These are phyloP conservation scores for Phaffia tasmanica DNA, from an alignment of 768 basidiomycete species.

Conservation along the genomic window DNA sequence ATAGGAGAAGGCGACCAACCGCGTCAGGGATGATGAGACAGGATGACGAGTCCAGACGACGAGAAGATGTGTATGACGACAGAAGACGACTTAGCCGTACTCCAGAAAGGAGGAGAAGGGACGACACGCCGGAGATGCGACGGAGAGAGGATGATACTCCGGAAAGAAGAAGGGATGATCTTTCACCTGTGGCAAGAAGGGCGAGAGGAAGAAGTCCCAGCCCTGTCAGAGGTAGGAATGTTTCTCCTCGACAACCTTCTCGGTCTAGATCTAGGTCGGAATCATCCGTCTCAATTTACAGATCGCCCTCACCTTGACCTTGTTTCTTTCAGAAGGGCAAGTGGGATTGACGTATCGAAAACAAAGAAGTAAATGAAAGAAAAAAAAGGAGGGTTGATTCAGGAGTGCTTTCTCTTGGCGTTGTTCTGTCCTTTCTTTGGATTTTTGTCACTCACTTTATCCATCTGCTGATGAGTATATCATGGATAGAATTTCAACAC, in stretches of 20 bases:
- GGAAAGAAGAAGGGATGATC: too few species aligned
- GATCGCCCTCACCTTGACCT: not conserved
- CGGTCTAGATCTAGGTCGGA: not conserved
- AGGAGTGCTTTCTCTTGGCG: not conserved
- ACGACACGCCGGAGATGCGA: too few species aligned
- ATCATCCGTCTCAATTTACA: constrained; percentile 4
- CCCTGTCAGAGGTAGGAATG: not conserved
- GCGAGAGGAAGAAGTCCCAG: too few species aligned
- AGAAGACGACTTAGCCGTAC: not conserved
- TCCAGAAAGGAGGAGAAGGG: too few species aligned
- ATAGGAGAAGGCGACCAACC: not conserved
- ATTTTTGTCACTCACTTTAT: too few species aligned
- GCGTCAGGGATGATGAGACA: constrained; percentile 1
- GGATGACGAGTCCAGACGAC: not conserved
- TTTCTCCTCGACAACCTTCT: not conserved
- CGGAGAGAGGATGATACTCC: too few species aligned
- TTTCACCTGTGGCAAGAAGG: too few species aligned
- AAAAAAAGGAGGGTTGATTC: not conserved
- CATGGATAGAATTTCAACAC: too few species aligned
- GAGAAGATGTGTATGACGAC: not conserved
- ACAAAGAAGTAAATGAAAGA: not conserved
- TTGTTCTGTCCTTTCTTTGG: too few species aligned
- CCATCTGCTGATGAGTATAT: too few species aligned
- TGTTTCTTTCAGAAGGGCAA: not conserved
- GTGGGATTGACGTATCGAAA: constrained; percentile 1